Base-by-base conservation (phyloP, 148 eudicot genomes). In the Limonium bicolor region DNA sequence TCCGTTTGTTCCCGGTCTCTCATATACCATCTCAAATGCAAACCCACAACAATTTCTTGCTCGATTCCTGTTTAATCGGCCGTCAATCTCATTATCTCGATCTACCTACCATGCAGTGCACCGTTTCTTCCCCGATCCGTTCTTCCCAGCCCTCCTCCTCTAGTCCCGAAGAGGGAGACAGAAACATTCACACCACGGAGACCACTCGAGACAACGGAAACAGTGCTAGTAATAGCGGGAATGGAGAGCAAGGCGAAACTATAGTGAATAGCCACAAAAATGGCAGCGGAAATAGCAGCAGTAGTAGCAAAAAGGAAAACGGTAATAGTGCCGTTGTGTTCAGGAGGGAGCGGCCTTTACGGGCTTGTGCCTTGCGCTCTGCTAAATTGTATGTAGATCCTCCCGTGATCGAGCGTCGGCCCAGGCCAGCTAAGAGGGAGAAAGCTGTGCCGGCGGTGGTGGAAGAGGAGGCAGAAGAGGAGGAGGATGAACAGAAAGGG, bases 341-440 rank as follows among this genome's bases (percentile, higher is more conserved):
- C 50, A 80, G 65, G 65, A 65, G 88, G 58, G 85, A 90, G 53
- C 64, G 97, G 68, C 97, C 95, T 6, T 67, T 87, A 0, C 56
- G 97, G 69, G 95, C 97, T 18, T 90, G 97, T 61, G 84, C 93
- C 14, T 69, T 60, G 8, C 58, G 12, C 18, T 69, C n/a, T n/a
- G 77, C 76, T 0, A 68, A 83, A 63, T 24, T 78, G 29, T 69
- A 85, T 12, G 97, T 77, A 14, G 87, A 74, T 72, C 92, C 84
- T 0, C 71, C 68, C 0, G 53, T 69, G 36, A 59, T 58, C 2
- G 77, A 60, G 54, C 57, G 80, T 66, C 63, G 61, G 56, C 46
- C 63, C 48, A 60, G 60, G 61, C 48, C 62, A 21, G 20, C 51
- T 20, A 68, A 61, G 73, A 58, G 29, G 62, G 77, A 69, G 59